Conservation (phyloP, 208 protist species). For the Cochliopodium minus region DNA sequence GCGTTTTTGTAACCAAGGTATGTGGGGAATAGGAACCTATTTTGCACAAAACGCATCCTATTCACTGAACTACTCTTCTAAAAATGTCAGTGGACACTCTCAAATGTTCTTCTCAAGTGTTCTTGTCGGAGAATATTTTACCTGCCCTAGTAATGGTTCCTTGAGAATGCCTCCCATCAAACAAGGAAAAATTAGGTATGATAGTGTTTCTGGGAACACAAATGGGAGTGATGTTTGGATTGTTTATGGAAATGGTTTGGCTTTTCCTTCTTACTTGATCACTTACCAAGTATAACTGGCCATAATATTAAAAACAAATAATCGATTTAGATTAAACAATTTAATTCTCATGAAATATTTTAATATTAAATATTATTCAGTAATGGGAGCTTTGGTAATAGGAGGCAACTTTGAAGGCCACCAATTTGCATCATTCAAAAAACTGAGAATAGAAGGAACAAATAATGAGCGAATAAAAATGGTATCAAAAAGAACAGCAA, state of each 20-base stretch:
- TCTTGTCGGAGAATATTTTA: not conserved
- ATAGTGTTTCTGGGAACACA: slow-evolving; percentile 7
- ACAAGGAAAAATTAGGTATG: slow-evolving; percentile 2
- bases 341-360: too few species aligned
- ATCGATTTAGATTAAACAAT: too few species aligned
- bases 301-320: not conserved
- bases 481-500: too few species aligned
- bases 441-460: too few species aligned
- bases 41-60: slow-evolving; percentile 8
- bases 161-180: not conserved
- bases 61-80: not conserved
- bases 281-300: not conserved
- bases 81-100: too few species aligned
- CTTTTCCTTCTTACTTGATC: slow-evolving; percentile 10
- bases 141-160: not conserved
- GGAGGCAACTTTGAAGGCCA: too few species aligned
- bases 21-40: slow-evolving; percentile 9
- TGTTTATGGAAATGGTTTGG: not conserved
- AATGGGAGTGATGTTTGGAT: slow-evolving; percentile 3
- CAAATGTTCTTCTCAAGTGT: not conserved
- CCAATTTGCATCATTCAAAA: too few species aligned
- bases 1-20: not conserved
- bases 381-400: too few species aligned
- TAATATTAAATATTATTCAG: too few species aligned
- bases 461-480: too few species aligned